Evolutionary conservation across 2,329 filamentous ascomycete genomes (phyloP).

Genomic region (Hypoxylon sp.): DNA sequence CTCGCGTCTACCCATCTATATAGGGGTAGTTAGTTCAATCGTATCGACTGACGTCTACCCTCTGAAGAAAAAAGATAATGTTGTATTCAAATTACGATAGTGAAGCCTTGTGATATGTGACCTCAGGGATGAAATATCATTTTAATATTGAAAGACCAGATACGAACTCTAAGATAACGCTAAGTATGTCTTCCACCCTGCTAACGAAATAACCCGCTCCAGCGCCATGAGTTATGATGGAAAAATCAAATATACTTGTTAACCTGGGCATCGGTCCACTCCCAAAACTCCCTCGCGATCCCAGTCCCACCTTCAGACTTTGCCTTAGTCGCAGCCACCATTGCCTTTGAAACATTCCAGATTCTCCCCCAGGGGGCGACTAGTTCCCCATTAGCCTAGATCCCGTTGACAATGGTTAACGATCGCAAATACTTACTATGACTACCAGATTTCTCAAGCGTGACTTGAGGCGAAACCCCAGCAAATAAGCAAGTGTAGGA

Average conservation of each 20-base stretch:
- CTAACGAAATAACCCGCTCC: conserved; percentile 6
- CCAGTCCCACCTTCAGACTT: conserved; percentile 58
- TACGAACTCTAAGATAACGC: background rate
- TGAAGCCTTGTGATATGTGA: no score
- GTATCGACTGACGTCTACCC: background rate
- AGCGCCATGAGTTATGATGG: background rate
- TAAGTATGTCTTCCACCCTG: background rate
- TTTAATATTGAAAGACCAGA: background rate
- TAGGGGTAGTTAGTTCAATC: background rate
- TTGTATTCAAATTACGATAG: no score
- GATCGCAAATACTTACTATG: conserved; percentile 47
- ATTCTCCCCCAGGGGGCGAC: conserved; percentile 60
- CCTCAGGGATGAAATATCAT: background rate
- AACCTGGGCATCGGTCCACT: conserved; percentile 60
- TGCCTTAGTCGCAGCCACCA: conserved; percentile 51
- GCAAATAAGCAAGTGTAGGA: conserved; percentile 66
- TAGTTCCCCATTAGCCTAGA: conserved; percentile 30
- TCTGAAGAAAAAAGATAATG: no score
- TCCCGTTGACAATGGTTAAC: background rate
- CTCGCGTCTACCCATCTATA: background rate
- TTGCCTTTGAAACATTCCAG: conserved; percentile 51
- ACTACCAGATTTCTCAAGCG: conserved; percentile 55
- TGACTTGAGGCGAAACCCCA: conserved; percentile 61
- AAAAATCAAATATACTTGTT: conserved; percentile 46
- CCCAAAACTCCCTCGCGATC: conserved; percentile 57